Percentiles rank a stretch among this genome's conserved stretches.
Conservation (phyloP, 805 yeast genomes). For the Isabelozyma pseudorhagii region DNA sequence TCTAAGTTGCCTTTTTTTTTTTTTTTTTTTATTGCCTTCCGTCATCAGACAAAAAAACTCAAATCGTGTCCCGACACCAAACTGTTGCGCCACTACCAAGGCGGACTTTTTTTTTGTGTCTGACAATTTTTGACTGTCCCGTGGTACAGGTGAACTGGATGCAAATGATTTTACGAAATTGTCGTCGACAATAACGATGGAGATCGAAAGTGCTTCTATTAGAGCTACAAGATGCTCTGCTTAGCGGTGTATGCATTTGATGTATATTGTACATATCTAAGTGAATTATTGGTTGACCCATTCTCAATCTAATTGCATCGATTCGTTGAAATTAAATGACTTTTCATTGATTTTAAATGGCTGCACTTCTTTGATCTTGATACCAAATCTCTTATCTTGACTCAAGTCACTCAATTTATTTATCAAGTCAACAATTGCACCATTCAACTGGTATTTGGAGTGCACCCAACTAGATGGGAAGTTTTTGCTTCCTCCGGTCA, state of each 20-base stretch:
- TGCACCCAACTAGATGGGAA: conserved; percentile 86
- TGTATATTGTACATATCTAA: too few species aligned
- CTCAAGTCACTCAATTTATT: conserved; percentile 55
- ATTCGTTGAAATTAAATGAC: conserved; percentile 4
- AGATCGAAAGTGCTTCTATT: too few species aligned
- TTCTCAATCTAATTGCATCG: conserved; percentile 16
- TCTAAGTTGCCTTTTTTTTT: not conserved
- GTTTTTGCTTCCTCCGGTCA: conserved; percentile 74
- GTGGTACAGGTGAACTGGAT: not conserved
- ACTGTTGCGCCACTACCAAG: not conserved
- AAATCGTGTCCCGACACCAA: not conserved
- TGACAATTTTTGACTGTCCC: not conserved
- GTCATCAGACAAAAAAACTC: not conserved
- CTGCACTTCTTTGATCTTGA: conserved; percentile 59
- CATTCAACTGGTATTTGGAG: conserved; percentile 63
- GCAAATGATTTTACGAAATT: not conserved
- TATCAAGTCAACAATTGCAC: conserved; percentile 44
- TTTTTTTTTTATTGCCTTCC: not conserved
- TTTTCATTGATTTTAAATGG: conserved; percentile 40
- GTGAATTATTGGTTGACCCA: too few species aligned
- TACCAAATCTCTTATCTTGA: conserved; percentile 69
- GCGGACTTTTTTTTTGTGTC: not conserved
- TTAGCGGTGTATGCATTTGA: too few species aligned
- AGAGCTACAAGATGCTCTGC: too few species aligned
- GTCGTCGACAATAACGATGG: too few species aligned